Evolutionary conservation across 805 yeast genomes (phyloP).

Genomic region (Wickerhamiella kazuoi): DNA sequence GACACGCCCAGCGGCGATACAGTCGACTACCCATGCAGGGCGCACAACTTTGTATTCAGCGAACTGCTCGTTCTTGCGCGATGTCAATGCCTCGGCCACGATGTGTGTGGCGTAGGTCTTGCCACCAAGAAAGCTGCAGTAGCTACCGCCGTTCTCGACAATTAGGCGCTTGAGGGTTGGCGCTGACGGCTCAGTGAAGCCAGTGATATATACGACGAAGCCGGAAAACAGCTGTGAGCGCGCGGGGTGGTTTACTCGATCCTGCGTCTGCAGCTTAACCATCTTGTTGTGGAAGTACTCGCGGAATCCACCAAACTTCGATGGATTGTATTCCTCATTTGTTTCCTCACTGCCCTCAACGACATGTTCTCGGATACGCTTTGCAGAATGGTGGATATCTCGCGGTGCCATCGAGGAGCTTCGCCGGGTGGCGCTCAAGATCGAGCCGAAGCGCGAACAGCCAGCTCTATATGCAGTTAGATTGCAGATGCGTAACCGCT

Average conservation of each 20-base stretch:
- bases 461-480: too few relatives aligned
- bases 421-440: too few relatives aligned
- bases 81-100: slow-evolving; percentile 61
- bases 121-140: slow-evolving; percentile 46
- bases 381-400: slow-evolving; percentile 9
- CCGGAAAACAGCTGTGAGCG: slow-evolving; percentile 35
- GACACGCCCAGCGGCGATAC: slow-evolving; percentile 30
- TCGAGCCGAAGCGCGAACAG: too few relatives aligned
- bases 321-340: background rate
- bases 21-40: slow-evolving; percentile 68
- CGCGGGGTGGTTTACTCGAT: slow-evolving; percentile 25
- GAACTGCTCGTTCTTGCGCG: slow-evolving; percentile 51
- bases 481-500: too few relatives aligned
- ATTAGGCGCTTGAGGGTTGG: slow-evolving; percentile 52
- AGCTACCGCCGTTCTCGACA: slow-evolving; percentile 63
- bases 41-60: slow-evolving; percentile 53
- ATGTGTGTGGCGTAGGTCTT: slow-evolving; percentile 73
- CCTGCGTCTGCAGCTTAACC: slow-evolving; percentile 37
- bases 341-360: slow-evolving; percentile 6
- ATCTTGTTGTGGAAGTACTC: slow-evolving; percentile 46
- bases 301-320: slow-evolving; percentile 48
- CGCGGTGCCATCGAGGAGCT: too few relatives aligned
- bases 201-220: slow-evolving; percentile 67
- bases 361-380: slow-evolving; percentile 7
- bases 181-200: slow-evolving; percentile 72